These are phyloP conservation scores for Pseudoperonospora humuli DNA, from an alignment of 352 stramenopile genomes.

Conservation along the genomic window DNA sequence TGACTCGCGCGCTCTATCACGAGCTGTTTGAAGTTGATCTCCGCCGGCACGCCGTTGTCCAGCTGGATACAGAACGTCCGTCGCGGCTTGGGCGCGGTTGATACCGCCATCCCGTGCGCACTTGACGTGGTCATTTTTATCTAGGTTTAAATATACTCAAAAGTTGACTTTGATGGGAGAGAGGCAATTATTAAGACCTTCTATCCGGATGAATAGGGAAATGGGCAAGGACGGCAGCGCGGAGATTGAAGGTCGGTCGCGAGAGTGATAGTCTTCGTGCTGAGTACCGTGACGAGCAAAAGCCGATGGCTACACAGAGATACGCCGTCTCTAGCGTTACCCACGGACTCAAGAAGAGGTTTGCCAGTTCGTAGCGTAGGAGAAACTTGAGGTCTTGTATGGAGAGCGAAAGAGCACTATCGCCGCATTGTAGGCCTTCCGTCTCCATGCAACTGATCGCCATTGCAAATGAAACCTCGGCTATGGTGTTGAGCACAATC, in stretches of 20 bases:
- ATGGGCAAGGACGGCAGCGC: no score
- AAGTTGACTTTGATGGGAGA: not conserved
- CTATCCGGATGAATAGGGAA: no score
- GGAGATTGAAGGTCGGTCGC: conserved; percentile 38
- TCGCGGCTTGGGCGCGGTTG: conserved; percentile 10
- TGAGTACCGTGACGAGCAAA: conserved; percentile 48
- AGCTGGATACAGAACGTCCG: conserved; percentile 51
- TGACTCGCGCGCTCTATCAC: conserved; percentile 16
- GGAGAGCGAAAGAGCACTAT: conserved; percentile 17
- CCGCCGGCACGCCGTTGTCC: conserved; percentile 28
- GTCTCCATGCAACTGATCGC: conserved; percentile 37
- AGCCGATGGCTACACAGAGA: conserved; percentile 44
- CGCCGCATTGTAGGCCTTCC: conserved; percentile 40
- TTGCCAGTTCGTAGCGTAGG: conserved; percentile 30
- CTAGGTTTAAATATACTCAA: no score
- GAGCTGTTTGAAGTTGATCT: conserved; percentile 75
- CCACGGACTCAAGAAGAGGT: conserved; percentile 43
- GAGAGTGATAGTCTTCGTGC: conserved; percentile 48
- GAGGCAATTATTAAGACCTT: no score
- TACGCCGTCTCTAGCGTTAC: conserved; percentile 47
- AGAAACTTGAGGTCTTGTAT: conserved; percentile 23
- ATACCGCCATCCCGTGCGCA: not conserved
- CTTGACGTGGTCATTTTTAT: not conserved
- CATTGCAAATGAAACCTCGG: conserved; percentile 51
- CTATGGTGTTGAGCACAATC: no score